Conservation (phyloP, 352 stramenopile genomes). For the Pythium dissimile region DNA sequence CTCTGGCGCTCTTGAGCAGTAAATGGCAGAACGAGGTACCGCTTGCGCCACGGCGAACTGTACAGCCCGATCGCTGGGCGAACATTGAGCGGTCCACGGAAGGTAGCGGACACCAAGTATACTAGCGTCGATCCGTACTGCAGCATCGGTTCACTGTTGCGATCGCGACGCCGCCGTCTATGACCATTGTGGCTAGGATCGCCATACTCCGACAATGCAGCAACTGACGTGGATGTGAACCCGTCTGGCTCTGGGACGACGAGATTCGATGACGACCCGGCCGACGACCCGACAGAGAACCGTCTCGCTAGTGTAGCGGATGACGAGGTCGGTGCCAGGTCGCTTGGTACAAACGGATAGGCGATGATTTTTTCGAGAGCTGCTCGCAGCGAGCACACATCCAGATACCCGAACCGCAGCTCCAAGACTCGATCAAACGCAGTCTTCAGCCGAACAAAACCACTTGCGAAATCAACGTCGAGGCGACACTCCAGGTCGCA, state of each 20-base stretch:
- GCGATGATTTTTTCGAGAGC: slow-evolving; percentile 58
- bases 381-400: slow-evolving; percentile 65
- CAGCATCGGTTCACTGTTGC: slow-evolving; percentile 13
- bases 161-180: slow-evolving; percentile 7
- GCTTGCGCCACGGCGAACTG: slow-evolving; percentile 75
- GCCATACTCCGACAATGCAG: slow-evolving; percentile 8
- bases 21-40: slow-evolving; percentile 79
- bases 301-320: slow-evolving; percentile 4
- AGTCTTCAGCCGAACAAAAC: slow-evolving; percentile 60
- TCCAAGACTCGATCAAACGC: slow-evolving; percentile 79
- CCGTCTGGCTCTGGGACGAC: slow-evolving; percentile 8
- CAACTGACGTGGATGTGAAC: slow-evolving; percentile 7
- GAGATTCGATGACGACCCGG: slow-evolving; percentile 8
- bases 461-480: slow-evolving; percentile 60
- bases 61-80: slow-evolving; percentile 74
- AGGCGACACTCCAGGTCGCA: slow-evolving; percentile 66
- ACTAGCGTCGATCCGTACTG: slow-evolving; percentile 67
- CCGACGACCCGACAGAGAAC: slow-evolving; percentile 17
- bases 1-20: slow-evolving; percentile 62
- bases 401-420: slow-evolving; percentile 79
- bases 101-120: slow-evolving; percentile 71
- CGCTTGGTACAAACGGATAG: slow-evolving; percentile 20
- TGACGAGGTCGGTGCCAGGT: slow-evolving; percentile 6
- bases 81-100: slow-evolving; percentile 69
- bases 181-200: not conserved